Conservation (phyloP, 768 basidiomycete genomes). For the Tephrocybe sp. region DNA sequence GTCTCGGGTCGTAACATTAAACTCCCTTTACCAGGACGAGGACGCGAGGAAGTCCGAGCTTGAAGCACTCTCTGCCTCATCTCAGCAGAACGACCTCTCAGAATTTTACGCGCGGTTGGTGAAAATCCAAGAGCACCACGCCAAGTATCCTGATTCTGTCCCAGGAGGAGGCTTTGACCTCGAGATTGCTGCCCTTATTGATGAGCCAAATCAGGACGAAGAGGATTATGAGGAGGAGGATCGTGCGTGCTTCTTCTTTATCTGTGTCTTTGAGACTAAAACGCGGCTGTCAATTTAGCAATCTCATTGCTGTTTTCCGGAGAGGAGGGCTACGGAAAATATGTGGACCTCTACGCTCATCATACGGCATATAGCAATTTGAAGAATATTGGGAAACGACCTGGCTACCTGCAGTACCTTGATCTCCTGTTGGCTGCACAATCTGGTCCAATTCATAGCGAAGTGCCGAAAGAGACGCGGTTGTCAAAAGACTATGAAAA, state of each 20-base stretch:
- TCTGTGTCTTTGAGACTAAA: slow-evolving; percentile 3
- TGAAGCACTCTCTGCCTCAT: slow-evolving; percentile 54
- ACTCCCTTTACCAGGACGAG: slow-evolving; percentile 75
- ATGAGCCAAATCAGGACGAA: slow-evolving; percentile 73
- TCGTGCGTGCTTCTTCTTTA: slow-evolving; percentile 50
- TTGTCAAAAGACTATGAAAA: slow-evolving; percentile 74
- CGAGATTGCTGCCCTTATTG: slow-evolving; percentile 79
- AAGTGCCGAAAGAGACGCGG: slow-evolving; percentile 66
- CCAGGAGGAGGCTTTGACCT: slow-evolving; percentile 77
- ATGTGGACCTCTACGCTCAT: slow-evolving; percentile 87
- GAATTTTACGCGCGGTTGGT: slow-evolving; percentile 96
- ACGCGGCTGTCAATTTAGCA: slow-evolving; percentile 38
- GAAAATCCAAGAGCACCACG: slow-evolving; percentile 95
- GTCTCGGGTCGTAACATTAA: slow-evolving; percentile 61
- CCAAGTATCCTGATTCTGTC: slow-evolving; percentile 89
- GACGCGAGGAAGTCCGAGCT: slow-evolving; percentile 69
- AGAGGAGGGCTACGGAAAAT: slow-evolving; percentile 93
- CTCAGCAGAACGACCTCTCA: slow-evolving; percentile 70
- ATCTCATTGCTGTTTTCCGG: slow-evolving; percentile 89
- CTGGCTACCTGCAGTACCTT: slow-evolving; percentile 92
- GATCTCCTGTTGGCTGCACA: slow-evolving; percentile 75
- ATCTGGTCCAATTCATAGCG: slow-evolving; percentile 57
- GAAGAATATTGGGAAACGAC: slow-evolving; percentile 76
- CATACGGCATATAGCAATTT: slow-evolving; percentile 90
- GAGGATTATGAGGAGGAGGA: slow-evolving; percentile 84